Evolutionary conservation across 2,329 filamentous ascomycete species (phyloP).

Genomic region (Neophaeococcomyces mojaviensis): DNA sequence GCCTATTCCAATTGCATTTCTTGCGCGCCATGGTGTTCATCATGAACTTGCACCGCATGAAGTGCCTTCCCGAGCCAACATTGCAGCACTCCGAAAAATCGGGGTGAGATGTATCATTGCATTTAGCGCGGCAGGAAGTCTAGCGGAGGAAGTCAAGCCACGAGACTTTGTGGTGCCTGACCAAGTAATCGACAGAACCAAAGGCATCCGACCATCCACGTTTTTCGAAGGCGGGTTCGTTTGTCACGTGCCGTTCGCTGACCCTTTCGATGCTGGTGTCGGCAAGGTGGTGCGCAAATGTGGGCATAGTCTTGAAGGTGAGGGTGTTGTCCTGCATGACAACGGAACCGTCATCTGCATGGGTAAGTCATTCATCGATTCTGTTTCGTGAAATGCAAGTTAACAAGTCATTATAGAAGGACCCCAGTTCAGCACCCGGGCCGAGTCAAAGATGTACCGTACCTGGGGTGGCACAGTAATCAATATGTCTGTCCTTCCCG

Average conservation of each 20-base stretch:
- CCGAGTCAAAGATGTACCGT: constrained; percentile 92
- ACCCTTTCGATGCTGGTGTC: constrained; percentile 79
- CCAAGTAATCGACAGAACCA: constrained; percentile 95
- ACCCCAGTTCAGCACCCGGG: constrained; percentile 94
- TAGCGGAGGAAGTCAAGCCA: constrained; percentile 87
- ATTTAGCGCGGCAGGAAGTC: constrained; percentile 87
- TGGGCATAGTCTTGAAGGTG: constrained; percentile 69
- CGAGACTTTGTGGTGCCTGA: constrained; percentile 95
- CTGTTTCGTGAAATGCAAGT: not conserved
- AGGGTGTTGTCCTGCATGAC: constrained; percentile 76
- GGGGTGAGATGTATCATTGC: constrained; percentile 88
- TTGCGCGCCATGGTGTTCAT: constrained; percentile 82
- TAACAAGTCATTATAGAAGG: constrained; percentile 55
- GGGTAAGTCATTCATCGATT: constrained; percentile 47
- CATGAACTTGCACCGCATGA: constrained; percentile 91
- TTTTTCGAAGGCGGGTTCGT: constrained; percentile 82
- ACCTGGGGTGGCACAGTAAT: constrained; percentile 89
- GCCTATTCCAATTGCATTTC: constrained; percentile 68
- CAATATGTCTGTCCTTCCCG: constrained; percentile 95
- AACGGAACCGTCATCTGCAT: constrained; percentile 85
- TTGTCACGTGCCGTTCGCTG: constrained; percentile 88
- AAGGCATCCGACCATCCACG: constrained; percentile 87
- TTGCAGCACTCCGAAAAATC: constrained; percentile 86
- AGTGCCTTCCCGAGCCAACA: constrained; percentile 90
- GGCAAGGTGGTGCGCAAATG: constrained; percentile 70